Evolutionary conservation across 768 basidiomycete species (phyloP).

Genomic region (Rhizopogon sp.): DNA sequence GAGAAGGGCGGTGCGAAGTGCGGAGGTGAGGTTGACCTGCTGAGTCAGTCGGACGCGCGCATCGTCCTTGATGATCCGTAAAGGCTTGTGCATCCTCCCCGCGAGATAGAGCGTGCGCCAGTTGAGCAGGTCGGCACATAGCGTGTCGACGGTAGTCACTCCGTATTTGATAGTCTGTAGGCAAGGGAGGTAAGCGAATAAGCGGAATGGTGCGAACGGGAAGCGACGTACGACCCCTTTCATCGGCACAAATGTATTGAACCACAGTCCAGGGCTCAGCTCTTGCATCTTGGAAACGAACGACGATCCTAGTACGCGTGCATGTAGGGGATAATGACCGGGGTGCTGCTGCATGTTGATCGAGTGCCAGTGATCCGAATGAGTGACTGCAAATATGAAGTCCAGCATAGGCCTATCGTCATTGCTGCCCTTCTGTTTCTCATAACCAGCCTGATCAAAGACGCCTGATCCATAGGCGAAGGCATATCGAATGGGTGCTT

Average conservation of each 20-base stretch:
- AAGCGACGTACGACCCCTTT: constrained; percentile 68
- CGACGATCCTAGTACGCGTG: constrained; percentile 77
- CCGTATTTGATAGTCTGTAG: constrained; percentile 92
- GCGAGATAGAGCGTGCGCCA: constrained; percentile 94
- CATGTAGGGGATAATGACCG: constrained; percentile 84
- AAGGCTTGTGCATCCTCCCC: constrained; percentile 96
- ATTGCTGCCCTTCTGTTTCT: constrained; percentile 21
- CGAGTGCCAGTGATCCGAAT: constrained; percentile 89
- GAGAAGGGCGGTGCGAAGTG: constrained; percentile 85
- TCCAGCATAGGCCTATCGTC: constrained; percentile 77
- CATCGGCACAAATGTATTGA: constrained; percentile 85
- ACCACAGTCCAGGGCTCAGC: constrained; percentile 87
- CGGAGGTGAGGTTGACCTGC: constrained; percentile 90
- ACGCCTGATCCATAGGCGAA: constrained; percentile 98
- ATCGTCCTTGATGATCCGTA: constrained; percentile 89
- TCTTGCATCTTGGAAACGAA: constrained; percentile 80
- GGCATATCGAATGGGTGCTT: constrained; percentile 92
- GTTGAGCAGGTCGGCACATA: constrained; percentile 86
- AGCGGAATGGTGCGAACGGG: neutral
- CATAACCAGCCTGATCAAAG: constrained; percentile 86
- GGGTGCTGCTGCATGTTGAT: constrained; percentile 94
- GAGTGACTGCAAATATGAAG: constrained; percentile 94
- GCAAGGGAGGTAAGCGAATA: constrained; percentile 1
- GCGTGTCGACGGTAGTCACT: constrained; percentile 83
- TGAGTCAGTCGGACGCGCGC: constrained; percentile 88